A percentile compares a stretch with the other conserved stretches of the same genome.
phyloP scores from a whole-genome alignment of 2,329 filamentous ascomycete species.

The Beauveria asiatica region DNA sequence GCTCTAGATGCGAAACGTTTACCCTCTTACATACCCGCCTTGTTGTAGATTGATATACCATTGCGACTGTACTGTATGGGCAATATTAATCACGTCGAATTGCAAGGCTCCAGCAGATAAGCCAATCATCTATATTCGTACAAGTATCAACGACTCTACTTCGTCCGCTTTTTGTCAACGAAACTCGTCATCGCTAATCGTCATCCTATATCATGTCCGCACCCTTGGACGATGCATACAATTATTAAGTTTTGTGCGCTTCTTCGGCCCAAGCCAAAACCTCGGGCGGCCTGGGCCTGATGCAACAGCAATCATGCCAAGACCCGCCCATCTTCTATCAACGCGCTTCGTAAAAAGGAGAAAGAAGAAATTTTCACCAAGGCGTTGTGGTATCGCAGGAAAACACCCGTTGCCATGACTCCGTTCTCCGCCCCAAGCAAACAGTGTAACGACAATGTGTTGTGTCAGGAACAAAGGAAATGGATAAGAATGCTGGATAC shows the following conservation, averaged over 20 bases:
- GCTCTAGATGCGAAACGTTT: too few relatives aligned
- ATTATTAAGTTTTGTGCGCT: constrained; percentile 9
- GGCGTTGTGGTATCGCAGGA: constrained; percentile 9
- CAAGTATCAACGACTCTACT: constrained; percentile 10
- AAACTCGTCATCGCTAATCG: constrained; percentile 10
- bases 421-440: constrained; percentile 9
- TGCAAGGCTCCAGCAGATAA: background rate
- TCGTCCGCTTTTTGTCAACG: background rate
- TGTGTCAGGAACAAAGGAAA: constrained; percentile 17
- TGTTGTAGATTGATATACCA: too few relatives aligned
- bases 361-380: background rate
- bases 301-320: background rate
- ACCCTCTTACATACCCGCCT: too few relatives aligned
- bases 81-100: background rate
- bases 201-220: constrained; percentile 4
- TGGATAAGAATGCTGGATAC: constrained; percentile 6
- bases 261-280: background rate
- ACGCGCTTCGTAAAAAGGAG: background rate
- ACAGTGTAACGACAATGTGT: constrained; percentile 5
- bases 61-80: background rate
- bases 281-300: background rate
- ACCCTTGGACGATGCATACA: constrained; percentile 8
- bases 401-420: constrained; percentile 9
- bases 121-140: constrained; percentile 12
- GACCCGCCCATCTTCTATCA: constrained; percentile 1